phyloP scores from a whole-genome alignment of 1,284 basidiomycete genomes.

The Vanrija sp. region DNA sequence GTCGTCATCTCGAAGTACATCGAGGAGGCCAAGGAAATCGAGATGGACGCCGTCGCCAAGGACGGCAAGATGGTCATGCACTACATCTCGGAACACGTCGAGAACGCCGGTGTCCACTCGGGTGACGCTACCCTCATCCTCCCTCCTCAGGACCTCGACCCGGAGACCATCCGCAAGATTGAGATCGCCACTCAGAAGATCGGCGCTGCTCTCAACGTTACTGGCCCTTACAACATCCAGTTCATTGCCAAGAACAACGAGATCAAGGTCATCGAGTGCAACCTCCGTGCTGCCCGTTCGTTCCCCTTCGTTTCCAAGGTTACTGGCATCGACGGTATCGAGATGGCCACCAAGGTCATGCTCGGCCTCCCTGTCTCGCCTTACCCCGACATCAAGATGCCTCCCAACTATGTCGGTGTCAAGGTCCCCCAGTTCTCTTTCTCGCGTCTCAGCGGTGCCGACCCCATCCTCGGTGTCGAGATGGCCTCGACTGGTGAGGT shows the following conservation, averaged over 20 bases:
- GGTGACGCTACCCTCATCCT: slow-evolving; percentile 97
- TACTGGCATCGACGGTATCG: slow-evolving; percentile 93
- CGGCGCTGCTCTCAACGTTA: slow-evolving; percentile 95
- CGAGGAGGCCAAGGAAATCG: slow-evolving; percentile 98
- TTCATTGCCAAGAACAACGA: slow-evolving; percentile 99
- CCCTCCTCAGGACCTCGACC: slow-evolving; percentile 96
- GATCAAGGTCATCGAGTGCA: slow-evolving; percentile 99
- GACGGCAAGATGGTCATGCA: slow-evolving; percentile 99
- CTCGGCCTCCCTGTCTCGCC: slow-evolving; percentile 80
- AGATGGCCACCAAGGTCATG: slow-evolving; percentile 99
- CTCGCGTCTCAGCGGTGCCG: slow-evolving; percentile 89
- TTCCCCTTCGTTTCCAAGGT: slow-evolving; percentile 99
- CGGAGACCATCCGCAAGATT: slow-evolving; percentile 90
- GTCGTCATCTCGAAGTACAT: slow-evolving; percentile 99
- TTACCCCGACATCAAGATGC: slow-evolving; percentile 83
- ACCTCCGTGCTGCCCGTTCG: slow-evolving; percentile 92
- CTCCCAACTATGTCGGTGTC: slow-evolving; percentile 91
- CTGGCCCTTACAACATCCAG: slow-evolving; percentile 98
- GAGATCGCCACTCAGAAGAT: slow-evolving; percentile 97
- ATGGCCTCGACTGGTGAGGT: slow-evolving; percentile 99
- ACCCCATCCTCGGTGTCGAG: slow-evolving; percentile 97
- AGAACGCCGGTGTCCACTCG: slow-evolving; percentile 97
- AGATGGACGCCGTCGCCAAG: slow-evolving; percentile 98
- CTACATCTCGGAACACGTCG: slow-evolving; percentile 98
- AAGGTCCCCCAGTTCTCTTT: slow-evolving; percentile 99